Conservation (phyloP, 1,284 basidiomycete species). For the Cryptococcus sp. region DNA sequence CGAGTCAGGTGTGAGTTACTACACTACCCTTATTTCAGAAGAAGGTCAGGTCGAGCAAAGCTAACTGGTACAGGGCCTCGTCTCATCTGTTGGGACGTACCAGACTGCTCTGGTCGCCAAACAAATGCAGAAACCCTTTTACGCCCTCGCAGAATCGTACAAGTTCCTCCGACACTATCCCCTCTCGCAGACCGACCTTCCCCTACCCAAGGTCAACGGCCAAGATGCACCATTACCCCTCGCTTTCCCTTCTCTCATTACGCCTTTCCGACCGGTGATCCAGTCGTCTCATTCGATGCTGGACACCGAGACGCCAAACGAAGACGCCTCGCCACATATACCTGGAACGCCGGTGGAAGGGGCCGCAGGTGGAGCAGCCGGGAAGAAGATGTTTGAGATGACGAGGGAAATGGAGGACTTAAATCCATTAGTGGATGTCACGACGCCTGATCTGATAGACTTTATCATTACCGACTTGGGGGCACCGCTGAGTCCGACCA, state of each 20-base stretch:
- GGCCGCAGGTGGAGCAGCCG: background rate
- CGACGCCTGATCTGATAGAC: slow-evolving; percentile 47
- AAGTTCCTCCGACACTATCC: slow-evolving; percentile 98
- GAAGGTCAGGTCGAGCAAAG: no score
- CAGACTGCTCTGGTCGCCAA: slow-evolving; percentile 96
- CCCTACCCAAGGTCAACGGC: slow-evolving; percentile 42
- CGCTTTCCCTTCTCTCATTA: slow-evolving; percentile 20
- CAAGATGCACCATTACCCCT: slow-evolving; percentile 16
- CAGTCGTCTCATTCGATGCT: background rate
- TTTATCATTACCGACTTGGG: slow-evolving; percentile 48
- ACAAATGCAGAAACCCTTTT: slow-evolving; percentile 90
- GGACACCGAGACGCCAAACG: background rate
- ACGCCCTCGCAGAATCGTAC: slow-evolving; percentile 94
- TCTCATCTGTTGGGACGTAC: slow-evolving; percentile 78
- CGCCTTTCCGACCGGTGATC: slow-evolving; percentile 1
- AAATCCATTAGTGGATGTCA: slow-evolving; percentile 50
- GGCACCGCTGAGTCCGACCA: slow-evolving; percentile 40
- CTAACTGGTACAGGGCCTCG: slow-evolving; percentile 23
- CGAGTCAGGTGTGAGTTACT: slow-evolving; percentile 61
- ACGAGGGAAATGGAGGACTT: slow-evolving; percentile 44
- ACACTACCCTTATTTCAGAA: background rate
- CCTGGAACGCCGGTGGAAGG: background rate
- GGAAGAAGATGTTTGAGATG: slow-evolving; percentile 31
- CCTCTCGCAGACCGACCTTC: slow-evolving; percentile 92
- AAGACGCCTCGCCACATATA: background rate